A percentile compares a stretch with the other conserved stretches of the same genome.
Conservation (phyloP, 2,329 filamentous ascomycete species). For the Pseudogymnoascus sp. region DNA sequence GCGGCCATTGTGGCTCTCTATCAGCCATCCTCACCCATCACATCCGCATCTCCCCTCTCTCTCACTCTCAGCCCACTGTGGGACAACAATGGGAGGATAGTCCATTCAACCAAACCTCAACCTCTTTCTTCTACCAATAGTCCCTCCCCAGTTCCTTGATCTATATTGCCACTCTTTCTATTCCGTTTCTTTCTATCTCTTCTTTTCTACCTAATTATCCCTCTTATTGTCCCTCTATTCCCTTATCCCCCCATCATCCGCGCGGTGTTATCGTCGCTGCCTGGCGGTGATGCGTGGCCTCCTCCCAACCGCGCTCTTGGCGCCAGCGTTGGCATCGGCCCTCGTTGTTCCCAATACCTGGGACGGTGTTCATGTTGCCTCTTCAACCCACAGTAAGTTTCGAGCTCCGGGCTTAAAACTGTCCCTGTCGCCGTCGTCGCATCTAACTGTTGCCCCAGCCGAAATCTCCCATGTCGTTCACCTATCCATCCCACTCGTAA, state of each 20-base stretch:
- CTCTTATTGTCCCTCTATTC: neutral
- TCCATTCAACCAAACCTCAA: neutral
- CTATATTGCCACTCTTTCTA: neutral
- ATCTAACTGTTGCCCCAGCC: neutral
- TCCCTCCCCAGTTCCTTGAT: neutral
- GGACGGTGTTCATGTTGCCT: neutral
- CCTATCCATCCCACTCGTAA: neutral
- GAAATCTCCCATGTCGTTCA: neutral
- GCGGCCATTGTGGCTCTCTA: neutral
- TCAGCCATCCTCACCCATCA: neutral
- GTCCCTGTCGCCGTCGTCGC: neutral
- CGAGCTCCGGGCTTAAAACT: neutral
- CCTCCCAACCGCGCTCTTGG: constrained; percentile 1
- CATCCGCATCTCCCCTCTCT: neutral
- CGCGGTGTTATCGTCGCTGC: neutral
- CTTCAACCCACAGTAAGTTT: neutral
- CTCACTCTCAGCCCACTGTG: neutral
- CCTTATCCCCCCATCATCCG: neutral
- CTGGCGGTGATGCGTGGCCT: neutral
- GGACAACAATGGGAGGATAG: neutral
- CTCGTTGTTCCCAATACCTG: constrained; percentile 5
- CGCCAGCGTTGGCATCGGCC: constrained; percentile 5
- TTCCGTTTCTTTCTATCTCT: neutral
- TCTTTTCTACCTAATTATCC: neutral
- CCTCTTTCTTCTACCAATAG: neutral